Percentiles rank a stretch among this genome's conserved stretches.
Conservation (phyloP, 805 yeast species). For the Sugiyamaella americana region DNA sequence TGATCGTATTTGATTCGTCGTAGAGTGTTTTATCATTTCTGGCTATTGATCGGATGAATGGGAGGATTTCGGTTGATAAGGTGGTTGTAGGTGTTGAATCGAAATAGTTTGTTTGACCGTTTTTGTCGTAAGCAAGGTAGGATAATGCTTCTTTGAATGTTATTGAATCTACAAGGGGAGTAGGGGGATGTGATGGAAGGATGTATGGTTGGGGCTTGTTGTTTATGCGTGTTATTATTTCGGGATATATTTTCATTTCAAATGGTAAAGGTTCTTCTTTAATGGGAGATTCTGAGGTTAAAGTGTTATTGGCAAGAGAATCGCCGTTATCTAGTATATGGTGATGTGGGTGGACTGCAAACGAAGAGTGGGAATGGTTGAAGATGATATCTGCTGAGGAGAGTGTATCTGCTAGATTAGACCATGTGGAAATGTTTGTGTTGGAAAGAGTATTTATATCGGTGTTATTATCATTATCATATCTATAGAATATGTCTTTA, state of each 20-base stretch:
- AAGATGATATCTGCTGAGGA: constrained; percentile 9
- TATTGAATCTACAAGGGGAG: constrained; percentile 4
- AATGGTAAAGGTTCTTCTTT: constrained; percentile 9
- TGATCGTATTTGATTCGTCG: background rate
- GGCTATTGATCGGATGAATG: constrained; percentile 28
- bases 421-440: background rate
- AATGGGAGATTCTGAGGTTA: constrained; percentile 5
- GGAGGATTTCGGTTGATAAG: constrained; percentile 24
- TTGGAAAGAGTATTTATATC: background rate
- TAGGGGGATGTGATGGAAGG: background rate
- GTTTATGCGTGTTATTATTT: no score
- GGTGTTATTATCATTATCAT: background rate
- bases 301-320: background rate
- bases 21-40: constrained; percentile 19
- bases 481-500: background rate
- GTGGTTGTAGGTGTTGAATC: constrained; percentile 12
- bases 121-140: constrained; percentile 5
- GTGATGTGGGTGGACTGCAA: background rate
- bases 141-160: constrained; percentile 11
- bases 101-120: constrained; percentile 3
- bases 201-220: background rate
- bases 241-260: constrained; percentile 6
- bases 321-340: background rate
- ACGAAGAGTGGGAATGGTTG: constrained; percentile 3
- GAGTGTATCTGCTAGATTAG: background rate